Evolutionary conservation across 331 rosid species (phyloP), one percentile per base, ranked within the genome.

Genomic region (Quercus tomentella): DNA sequence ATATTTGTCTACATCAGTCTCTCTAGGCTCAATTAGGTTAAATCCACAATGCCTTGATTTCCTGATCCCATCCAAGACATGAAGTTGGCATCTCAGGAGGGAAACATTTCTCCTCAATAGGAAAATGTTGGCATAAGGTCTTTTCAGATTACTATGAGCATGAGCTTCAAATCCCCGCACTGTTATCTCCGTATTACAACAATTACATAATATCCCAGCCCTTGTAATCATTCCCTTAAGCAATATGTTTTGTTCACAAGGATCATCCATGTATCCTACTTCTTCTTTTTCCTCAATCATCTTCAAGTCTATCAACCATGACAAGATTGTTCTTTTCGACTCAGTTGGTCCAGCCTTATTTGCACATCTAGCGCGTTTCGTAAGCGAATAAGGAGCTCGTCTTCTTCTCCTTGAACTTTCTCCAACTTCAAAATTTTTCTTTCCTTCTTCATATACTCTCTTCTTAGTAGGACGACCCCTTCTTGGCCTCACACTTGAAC

Each of bases 161-260:
- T 83, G 84, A 35, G 3, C 31, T 71, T 79, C 80, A 30, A 83
- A 79, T 6, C 71, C 75, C 70, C 45, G 35, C 4, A 55, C 81
- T 5, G 78, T 61, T 4, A 79, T 11, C 7, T 51, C 69, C 4
- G 21, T 11, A 3, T 41, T 26, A 37, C 87, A 71, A 26, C 87
- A 83, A 15, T 7, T n/a, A 63, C 87, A 83, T 12, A 20, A 12
- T 18, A 83, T 83, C 22, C 87, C 87, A 8, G 35, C 77, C 51
- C 78, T 63, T 25, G 23, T 79, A 25, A 70, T 31, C 33, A 6
- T 15, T 1, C 84, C 81, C 16, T 6, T 58, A 6, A 61, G 45
- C 14, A 49, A 9, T 10, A 25, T 41, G 49, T 18, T 31, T 10
- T 28, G 7, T 2, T 4, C 9, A 2, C 31, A 21, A 9, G 4